A percentile compares a stretch with the other conserved stretches of the same genome.
Evolutionary conservation across 148 eudicot species (phyloP).

Genomic region (Talinum fruticosum): DNA sequence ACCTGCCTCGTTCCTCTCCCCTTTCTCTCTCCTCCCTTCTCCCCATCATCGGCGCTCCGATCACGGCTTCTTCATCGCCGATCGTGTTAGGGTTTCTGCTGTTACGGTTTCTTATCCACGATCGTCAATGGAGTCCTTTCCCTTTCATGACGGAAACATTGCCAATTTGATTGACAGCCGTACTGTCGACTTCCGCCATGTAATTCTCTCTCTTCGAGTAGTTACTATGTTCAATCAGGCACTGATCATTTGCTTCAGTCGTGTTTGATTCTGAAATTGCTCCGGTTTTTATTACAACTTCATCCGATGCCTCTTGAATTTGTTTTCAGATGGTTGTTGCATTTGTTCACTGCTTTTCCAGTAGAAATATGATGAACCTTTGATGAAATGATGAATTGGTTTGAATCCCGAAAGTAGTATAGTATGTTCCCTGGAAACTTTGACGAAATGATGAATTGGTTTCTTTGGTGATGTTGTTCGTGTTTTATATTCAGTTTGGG

Average conservation of each 20-base stretch:
- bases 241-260: neutral
- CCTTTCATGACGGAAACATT: slow-evolving; percentile 69
- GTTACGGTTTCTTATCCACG: neutral
- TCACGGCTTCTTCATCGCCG: slow-evolving; percentile 7
- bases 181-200: slow-evolving; percentile 46
- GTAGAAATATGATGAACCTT: neutral
- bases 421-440: neutral
- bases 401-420: neutral
- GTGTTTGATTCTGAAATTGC: neutral
- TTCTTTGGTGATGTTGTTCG: neutral
- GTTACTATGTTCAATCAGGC: neutral
- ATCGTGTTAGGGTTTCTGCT: slow-evolving; percentile 25
- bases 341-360: neutral
- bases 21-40: too few species aligned
- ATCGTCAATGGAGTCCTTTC: slow-evolving; percentile 47
- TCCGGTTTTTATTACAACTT: neutral
- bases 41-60: neutral
- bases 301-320: neutral
- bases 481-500: too few species aligned
- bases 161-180: slow-evolving; percentile 53
- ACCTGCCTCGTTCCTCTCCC: too few species aligned
- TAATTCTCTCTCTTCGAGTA: slow-evolving; percentile 21
- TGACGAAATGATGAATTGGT: neutral
- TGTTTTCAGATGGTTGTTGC: neutral
- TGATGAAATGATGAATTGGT: too few species aligned